Conservation (phyloP, 164 flowering plant genomes). For the Vitis cinerea region DNA sequence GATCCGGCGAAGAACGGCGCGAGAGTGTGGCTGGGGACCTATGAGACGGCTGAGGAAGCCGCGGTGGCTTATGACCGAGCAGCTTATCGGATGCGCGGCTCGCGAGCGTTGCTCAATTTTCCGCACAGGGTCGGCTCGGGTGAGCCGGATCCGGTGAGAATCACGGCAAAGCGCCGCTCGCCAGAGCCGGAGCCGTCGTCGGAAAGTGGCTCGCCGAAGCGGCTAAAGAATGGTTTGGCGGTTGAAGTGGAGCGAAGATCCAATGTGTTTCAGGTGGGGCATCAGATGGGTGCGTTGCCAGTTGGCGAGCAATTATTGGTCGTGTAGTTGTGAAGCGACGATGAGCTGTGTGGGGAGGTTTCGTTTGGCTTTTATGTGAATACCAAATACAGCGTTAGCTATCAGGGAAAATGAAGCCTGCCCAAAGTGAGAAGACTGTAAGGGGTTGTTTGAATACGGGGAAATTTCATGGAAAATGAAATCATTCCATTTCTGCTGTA, state of each 20-base stretch:
- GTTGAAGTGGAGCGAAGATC: not conserved
- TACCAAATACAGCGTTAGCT: too few relatives aligned
- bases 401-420: too few relatives aligned
- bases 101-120: slow-evolving; percentile 30
- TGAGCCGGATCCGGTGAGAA: slow-evolving; percentile 24
- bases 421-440: too few relatives aligned
- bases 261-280: slow-evolving; percentile 2
- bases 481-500: too few relatives aligned
- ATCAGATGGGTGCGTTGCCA: slow-evolving; percentile 3
- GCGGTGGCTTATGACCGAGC: slow-evolving; percentile 35
- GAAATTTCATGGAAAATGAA: too few relatives aligned
- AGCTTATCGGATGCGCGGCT: slow-evolving; percentile 30
- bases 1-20: slow-evolving; percentile 35
- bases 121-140: slow-evolving; percentile 21
- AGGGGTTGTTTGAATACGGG: too few relatives aligned
- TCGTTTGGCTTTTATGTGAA: too few relatives aligned
- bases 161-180: slow-evolving; percentile 22
- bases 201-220: slow-evolving; percentile 9
- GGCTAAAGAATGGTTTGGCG: not conserved
- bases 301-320: slow-evolving; percentile 21
- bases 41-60: slow-evolving; percentile 32
- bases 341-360: not conserved
- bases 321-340: not conserved
- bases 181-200: slow-evolving; percentile 3
- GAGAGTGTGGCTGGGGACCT: slow-evolving; percentile 35